Evolutionary conservation across 2,329 filamentous ascomycete species (phyloP).

Genomic region (Beauveria brongniartii): DNA sequence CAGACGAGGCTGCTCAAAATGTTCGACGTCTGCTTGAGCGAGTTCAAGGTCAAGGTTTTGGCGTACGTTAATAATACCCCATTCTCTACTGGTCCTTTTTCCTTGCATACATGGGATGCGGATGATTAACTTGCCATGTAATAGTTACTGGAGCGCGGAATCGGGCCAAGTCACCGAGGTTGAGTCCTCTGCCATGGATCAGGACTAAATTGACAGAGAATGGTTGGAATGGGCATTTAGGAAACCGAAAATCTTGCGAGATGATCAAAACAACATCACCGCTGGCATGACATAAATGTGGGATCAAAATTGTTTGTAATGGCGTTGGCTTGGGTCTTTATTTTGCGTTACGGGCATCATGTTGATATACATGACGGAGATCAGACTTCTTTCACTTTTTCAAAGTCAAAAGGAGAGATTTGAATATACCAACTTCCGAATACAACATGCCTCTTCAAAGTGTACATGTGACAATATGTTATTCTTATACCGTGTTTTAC

Average conservation of each 20-base stretch:
- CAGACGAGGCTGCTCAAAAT: constrained; percentile 92
- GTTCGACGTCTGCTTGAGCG: constrained; percentile 82
- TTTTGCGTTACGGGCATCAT: not conserved
- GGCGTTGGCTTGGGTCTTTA: constrained; percentile 10
- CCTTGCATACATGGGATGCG: not conserved
- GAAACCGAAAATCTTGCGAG: not conserved
- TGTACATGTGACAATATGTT: not conserved
- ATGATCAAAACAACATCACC: not conserved
- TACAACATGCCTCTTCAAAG: not conserved
- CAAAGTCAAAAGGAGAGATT: not conserved
- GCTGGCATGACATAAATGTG: constrained; percentile 8
- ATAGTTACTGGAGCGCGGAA: constrained; percentile 55
- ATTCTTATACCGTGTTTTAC: not conserved
- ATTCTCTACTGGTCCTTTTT: not conserved
- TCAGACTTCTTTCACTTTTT: not conserved
- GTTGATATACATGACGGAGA: not conserved
- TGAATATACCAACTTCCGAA: not conserved
- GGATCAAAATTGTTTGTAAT: constrained; percentile 6
- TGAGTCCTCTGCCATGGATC: constrained; percentile 31
- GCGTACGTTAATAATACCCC: constrained; percentile 45
- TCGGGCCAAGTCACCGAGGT: constrained; percentile 51
- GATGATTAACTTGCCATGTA: constrained; percentile 12
- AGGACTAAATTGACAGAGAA: constrained; percentile 1
- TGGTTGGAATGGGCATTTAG: not conserved
- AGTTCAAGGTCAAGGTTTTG: constrained; percentile 76